A percentile compares a stretch with the other conserved stretches of the same genome.
Evolutionary conservation across 208 protist genomes (phyloP).

Genomic region (Phytomonas sp.): DNA sequence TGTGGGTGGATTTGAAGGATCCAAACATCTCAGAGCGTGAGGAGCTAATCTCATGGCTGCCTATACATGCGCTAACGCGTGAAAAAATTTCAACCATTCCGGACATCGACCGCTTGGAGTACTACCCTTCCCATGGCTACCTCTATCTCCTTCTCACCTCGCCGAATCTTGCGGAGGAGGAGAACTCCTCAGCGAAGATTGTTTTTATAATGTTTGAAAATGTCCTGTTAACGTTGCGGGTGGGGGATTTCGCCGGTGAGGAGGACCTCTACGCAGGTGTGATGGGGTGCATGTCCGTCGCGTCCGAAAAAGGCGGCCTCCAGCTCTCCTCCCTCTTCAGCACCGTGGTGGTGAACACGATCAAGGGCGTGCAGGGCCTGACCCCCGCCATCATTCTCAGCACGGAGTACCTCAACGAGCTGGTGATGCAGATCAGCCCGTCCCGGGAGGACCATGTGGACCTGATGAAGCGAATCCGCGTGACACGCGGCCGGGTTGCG

Average conservation of each 20-base stretch:
- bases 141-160: conserved; percentile 23
- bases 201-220: conserved; percentile 19
- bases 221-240: conserved; percentile 22
- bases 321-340: conserved; percentile 39
- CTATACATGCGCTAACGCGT: conserved; percentile 30
- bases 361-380: conserved; percentile 38
- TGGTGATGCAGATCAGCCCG: conserved; percentile 70
- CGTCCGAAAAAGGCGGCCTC: no score
- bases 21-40: conserved; percentile 15
- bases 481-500: conserved; percentile 40
- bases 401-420: conserved; percentile 68
- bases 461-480: conserved; percentile 47
- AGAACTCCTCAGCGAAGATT: conserved; percentile 8
- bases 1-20: conserved; percentile 31
- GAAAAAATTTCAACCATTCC: conserved; percentile 13
- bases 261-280: conserved; percentile 16
- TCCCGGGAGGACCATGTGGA: conserved; percentile 64
- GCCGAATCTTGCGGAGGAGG: background rate
- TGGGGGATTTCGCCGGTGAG: conserved; percentile 23
- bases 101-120: conserved; percentile 28
- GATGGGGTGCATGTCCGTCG: background rate
- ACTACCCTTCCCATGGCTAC: conserved; percentile 50
- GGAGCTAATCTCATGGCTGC: conserved; percentile 31
- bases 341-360: conserved; percentile 40
- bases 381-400: conserved; percentile 41